These are phyloP conservation scores for Afroboletus lepidellus DNA, from an alignment of 1,284 basidiomycete species.

Conservation along the genomic window DNA sequence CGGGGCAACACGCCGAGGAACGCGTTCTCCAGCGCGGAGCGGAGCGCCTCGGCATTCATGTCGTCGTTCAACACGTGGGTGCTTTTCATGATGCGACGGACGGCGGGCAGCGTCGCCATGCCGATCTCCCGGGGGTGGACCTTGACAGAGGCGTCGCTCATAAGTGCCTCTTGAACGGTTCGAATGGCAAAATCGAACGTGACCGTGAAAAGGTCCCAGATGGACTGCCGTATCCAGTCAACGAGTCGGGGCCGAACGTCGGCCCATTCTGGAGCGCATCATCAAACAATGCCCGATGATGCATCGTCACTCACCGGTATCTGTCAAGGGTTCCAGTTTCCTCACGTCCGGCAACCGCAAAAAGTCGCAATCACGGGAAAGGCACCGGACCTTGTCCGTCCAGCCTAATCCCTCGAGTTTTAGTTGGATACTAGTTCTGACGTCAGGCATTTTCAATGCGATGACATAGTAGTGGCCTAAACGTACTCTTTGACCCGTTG, in stretches of 20 bases:
- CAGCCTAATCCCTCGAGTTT: conserved; percentile 2
- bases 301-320: too few relatives aligned
- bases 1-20: not conserved
- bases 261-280: conserved; percentile 14
- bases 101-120: conserved; percentile 6
- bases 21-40: not conserved
- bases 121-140: conserved; percentile 9
- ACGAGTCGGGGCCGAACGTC: conserved; percentile 8
- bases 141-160: not conserved
- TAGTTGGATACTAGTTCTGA: conserved; percentile 6
- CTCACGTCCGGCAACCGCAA: conserved; percentile 11
- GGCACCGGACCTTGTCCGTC: not conserved
- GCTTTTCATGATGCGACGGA: too few relatives aligned
- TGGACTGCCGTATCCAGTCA: not conserved
- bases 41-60: not conserved
- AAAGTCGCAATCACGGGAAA: not conserved
- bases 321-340: conserved; percentile 11
- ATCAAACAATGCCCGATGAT: too few relatives aligned
- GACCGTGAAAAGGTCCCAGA: rapidly evolving
- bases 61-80: conserved; percentile 4
- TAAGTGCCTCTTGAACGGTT: not conserved
- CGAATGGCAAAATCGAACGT: not conserved
- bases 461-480: not conserved
- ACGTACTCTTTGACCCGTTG: conserved; percentile 11
- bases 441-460: too few relatives aligned